Base-by-base conservation (phyloP, 2,329 filamentous ascomycete species). In the Exophiala spinifera region DNA sequence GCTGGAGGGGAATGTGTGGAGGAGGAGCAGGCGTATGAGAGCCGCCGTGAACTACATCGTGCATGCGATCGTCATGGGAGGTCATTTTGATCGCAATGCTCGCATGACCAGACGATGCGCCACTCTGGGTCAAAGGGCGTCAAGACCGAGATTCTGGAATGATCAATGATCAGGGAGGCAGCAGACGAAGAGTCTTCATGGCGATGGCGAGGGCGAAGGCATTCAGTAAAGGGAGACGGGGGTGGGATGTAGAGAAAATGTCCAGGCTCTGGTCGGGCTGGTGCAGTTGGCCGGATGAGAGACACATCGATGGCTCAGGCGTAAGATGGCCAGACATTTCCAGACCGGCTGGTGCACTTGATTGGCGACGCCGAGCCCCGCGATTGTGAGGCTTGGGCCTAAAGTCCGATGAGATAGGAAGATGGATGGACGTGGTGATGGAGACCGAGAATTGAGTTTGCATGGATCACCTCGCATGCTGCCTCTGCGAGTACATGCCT, bases 1-100 rank as follows among this genome's bases (percentile, higher is more conserved):
- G 55, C 42, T 64, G 62, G 10, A 64, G 15, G 23, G 55, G 57
- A 47, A 57, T 61, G 36, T 39, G 57, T 3, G 47, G 46, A 15
- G 57, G 42, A 20, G 46, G 21, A n/a, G 46, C 37, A 20, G 53
- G 48, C 25, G 51, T 4, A 25, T 49, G 34, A 25, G 33, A 17
- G 20, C 31, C 15, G 17, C 44, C 21, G 28, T 50, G 37, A 21
- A 21, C 42, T 36, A 47, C 31, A 31, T 54, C 57, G 13, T 54
- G 57, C 57, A 56, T 59, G 19, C 36, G 57, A 10, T 49, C 31
- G 37, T 59, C 53, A 23, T 50, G 50, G 25, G 46, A 34, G 34
- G 51, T 57, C 57, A 60, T 60, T 23, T 46, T 49, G 51, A 39
- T 17, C 23, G 40, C 19, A 10, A 36, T 10, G 19, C 37, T 49